These are phyloP conservation scores for Drosera spatulata DNA, from an alignment of 179 eudicot genomes.

Conservation along the genomic window DNA sequence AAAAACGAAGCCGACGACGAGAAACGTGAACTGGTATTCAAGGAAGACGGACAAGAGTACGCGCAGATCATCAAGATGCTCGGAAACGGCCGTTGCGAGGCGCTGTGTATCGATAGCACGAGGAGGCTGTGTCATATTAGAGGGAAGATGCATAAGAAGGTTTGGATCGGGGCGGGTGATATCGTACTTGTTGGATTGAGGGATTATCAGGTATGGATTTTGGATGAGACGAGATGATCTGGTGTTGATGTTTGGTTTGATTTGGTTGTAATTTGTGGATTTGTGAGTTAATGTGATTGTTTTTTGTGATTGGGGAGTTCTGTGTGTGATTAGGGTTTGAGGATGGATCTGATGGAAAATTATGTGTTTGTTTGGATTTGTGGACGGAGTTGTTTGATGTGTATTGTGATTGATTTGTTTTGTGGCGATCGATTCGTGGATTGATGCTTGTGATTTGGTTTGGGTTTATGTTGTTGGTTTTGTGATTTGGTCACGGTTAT, in stretches of 20 bases:
- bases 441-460: too few relatives aligned
- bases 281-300: not conserved
- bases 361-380: too few relatives aligned
- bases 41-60: conserved; percentile 80
- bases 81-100: conserved; percentile 84
- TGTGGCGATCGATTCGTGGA: too few relatives aligned
- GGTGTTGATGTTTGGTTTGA: not conserved
- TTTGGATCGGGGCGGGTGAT: conserved; percentile 98
- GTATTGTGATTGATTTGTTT: too few relatives aligned
- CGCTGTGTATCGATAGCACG: conserved; percentile 72
- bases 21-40: conserved; percentile 21
- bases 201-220: conserved; percentile 34
- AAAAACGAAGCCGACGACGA: conserved; percentile 98
- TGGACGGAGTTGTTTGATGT: too few relatives aligned
- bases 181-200: conserved; percentile 81
- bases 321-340: not conserved
- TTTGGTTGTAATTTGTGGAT: not conserved
- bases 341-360: too few relatives aligned
- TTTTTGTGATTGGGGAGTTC: not conserved
- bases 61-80: conserved; percentile 89
- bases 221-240: not conserved
- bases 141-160: conserved; percentile 98
- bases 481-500: too few relatives aligned
- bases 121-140: conserved; percentile 83
- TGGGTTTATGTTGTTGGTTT: too few relatives aligned